These are phyloP conservation scores for Butyriboletus loyo DNA, from an alignment of 768 basidiomycete species.

Conservation along the genomic window DNA sequence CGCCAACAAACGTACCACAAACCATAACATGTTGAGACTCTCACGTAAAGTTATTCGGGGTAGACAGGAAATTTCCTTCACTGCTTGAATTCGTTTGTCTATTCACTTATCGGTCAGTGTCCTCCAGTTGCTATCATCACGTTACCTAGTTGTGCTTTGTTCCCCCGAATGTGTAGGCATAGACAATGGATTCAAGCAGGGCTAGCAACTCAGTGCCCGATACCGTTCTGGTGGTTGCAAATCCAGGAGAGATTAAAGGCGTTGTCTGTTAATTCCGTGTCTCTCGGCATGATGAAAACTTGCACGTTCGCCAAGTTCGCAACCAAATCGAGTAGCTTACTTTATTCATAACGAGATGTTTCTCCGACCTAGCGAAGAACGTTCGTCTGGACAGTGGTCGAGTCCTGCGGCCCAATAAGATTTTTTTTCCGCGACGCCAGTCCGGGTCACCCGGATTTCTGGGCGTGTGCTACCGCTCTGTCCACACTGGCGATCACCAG, in stretches of 20 bases:
- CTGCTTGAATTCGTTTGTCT: background rate
- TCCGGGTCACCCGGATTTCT: background rate
- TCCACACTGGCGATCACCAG: background rate
- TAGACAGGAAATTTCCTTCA: background rate
- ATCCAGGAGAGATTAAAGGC: background rate
- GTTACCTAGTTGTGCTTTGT: background rate
- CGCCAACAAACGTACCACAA: background rate
- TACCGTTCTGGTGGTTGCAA: background rate
- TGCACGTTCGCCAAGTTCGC: constrained; percentile 20
- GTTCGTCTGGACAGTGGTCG: constrained; percentile 29
- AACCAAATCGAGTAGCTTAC: constrained; percentile 22
- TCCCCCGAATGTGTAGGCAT: constrained; percentile 1
- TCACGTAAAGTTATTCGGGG: background rate
- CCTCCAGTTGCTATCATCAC: background rate
- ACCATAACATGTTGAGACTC: background rate
- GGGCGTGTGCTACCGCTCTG: background rate
- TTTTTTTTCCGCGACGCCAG: background rate
- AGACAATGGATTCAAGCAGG: background rate
- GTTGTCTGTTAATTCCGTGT: background rate
- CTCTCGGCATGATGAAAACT: background rate
- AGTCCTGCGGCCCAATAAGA: constrained; percentile 14
- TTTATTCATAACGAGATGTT: background rate
- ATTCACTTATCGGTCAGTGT: constrained; percentile 3
- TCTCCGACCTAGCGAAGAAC: constrained; percentile 17
- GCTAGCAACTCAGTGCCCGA: background rate